phyloP scores from a whole-genome alignment of 495 filamentous ascomycete species.

The Aspergillus bertholletiae region DNA sequence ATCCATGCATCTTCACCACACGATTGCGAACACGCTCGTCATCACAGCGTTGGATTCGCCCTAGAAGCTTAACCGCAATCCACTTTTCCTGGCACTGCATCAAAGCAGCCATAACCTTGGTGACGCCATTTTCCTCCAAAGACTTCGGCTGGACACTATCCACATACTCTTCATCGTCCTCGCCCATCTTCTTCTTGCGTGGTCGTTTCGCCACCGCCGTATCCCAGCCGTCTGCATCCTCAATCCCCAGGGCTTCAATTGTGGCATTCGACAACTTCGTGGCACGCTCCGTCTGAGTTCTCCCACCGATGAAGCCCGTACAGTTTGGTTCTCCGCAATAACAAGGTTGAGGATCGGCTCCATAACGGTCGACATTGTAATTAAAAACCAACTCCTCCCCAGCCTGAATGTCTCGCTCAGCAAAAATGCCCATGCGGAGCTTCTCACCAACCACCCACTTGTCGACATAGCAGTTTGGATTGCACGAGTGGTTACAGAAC shows the following conservation, averaged over 20 bases:
- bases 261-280: constrained; percentile 88
- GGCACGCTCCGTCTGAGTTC: constrained; percentile 93
- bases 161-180: constrained; percentile 96
- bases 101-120: constrained; percentile 97
- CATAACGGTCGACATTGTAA: constrained; percentile 99
- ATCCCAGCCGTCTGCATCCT: constrained; percentile 90
- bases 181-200: constrained; percentile 88
- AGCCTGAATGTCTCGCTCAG: constrained; percentile 75
- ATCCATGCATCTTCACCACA: constrained; percentile 94
- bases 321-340: constrained; percentile 96
- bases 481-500: constrained; percentile 99
- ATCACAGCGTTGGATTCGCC: constrained; percentile 83
- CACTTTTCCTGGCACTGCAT: constrained; percentile 99
- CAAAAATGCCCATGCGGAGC: constrained; percentile 98
- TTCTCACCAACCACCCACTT: constrained; percentile 99
- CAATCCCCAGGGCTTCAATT: constrained; percentile 94
- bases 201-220: constrained; percentile 82
- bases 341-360: constrained; percentile 92
- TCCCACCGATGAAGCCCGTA: constrained; percentile 92
- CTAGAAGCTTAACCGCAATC: constrained; percentile 94
- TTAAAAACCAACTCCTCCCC: constrained; percentile 99
- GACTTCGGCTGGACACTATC: constrained; percentile 81
- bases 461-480: constrained; percentile 98
- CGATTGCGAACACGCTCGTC: constrained; percentile 85
- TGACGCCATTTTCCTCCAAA: constrained; percentile 84